Evolutionary conservation across 257 asterid species (phyloP).

Genomic region (Nicotiana noctiflora): DNA sequence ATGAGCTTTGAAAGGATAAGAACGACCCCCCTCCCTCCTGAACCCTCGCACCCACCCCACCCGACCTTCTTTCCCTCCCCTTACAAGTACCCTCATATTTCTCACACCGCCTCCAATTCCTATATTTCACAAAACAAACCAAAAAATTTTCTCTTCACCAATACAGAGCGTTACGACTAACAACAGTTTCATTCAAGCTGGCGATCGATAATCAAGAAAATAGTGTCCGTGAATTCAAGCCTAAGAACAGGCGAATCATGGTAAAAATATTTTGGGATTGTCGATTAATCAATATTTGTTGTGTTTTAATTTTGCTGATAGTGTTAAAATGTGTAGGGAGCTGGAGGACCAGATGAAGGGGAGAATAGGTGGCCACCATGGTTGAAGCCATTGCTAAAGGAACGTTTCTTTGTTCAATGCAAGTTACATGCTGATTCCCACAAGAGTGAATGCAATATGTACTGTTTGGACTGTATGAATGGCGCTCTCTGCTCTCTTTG

Average conservation of each 20-base stretch:
- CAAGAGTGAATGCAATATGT: conserved; percentile 63
- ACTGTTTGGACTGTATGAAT: conserved; percentile 47
- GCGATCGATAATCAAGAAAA: conserved; percentile 71
- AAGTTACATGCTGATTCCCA: conserved; percentile 44
- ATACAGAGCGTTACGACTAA: conserved; percentile 19
- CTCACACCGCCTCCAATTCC: conserved; percentile 35
- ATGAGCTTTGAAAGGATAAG: conserved; percentile 13
- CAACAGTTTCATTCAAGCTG: conserved; percentile 40
- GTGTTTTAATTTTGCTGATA: neutral
- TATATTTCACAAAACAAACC: conserved; percentile 14
- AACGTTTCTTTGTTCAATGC: conserved; percentile 53
- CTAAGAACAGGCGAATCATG: conserved; percentile 69
- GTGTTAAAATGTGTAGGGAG: conserved; percentile 39
- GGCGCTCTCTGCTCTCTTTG: conserved; percentile 61
- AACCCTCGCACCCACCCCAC: neutral
- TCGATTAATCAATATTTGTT: neutral
- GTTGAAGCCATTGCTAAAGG: conserved; percentile 42
- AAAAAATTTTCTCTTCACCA: neutral
- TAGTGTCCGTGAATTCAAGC: conserved; percentile 64
- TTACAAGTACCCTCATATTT: conserved; percentile 23
- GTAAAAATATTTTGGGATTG: conserved; percentile 15
- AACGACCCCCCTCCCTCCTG: neutral
- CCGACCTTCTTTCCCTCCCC: neutral
- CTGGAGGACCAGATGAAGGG: conserved; percentile 67
- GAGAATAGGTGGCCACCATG: conserved; percentile 63